phyloP scores from a whole-genome alignment of 805 yeast genomes.

The Ogataea neopini region DNA sequence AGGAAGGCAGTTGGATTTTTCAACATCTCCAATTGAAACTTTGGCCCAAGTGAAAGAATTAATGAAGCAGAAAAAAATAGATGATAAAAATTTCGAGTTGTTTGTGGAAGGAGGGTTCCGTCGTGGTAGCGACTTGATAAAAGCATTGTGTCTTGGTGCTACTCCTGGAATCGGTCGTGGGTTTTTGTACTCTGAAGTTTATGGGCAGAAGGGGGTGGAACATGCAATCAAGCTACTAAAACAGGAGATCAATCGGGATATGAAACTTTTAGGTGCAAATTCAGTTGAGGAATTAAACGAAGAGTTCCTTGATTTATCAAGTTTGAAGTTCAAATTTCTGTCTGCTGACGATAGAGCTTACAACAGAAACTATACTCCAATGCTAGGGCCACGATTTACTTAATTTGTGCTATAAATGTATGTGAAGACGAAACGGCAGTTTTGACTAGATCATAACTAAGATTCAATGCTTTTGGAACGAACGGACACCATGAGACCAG shows the following conservation, averaged over 20 bases:
- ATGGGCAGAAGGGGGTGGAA: conserved; percentile 73
- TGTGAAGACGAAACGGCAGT: no score
- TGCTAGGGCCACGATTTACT: conserved; percentile 23
- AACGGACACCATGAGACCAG: no score
- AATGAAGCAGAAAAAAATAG: conserved; percentile 44
- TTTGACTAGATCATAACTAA: no score
- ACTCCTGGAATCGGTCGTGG: conserved; percentile 73
- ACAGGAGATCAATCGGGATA: conserved; percentile 57
- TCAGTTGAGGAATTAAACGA: conserved; percentile 32
- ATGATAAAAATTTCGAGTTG: conserved; percentile 52
- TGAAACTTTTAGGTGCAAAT: conserved; percentile 64
- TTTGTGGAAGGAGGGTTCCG: conserved; percentile 50
- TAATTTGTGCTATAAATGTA: background rate
- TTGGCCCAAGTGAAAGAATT: conserved; percentile 54
- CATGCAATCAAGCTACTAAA: conserved; percentile 60
- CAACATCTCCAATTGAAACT: conserved; percentile 62
- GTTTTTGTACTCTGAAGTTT: conserved; percentile 72
- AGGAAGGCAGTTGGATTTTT: conserved; percentile 67
- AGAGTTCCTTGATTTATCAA: conserved; percentile 55
- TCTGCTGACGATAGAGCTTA: conserved; percentile 61
- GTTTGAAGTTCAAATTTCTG: conserved; percentile 64
- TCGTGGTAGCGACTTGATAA: conserved; percentile 45
- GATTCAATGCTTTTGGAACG: no score
- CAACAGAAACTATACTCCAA: conserved; percentile 41
- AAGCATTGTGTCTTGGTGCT: conserved; percentile 47